Evolutionary conservation across 805 yeast species (phyloP).

Genomic region (Candida lessepsii): DNA sequence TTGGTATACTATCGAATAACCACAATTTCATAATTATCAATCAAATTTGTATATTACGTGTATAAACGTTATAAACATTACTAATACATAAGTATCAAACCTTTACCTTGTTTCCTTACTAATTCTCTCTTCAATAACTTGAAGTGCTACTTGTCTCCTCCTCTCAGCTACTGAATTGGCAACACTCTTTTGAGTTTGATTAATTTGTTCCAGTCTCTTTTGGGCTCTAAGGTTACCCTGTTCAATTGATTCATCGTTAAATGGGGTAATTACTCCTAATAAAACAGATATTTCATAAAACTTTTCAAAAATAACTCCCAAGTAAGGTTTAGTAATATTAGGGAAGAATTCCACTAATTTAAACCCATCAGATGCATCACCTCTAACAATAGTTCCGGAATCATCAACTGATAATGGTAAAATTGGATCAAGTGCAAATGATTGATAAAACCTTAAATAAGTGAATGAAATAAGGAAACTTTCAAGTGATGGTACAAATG

Average conservation of each 20-base stretch:
- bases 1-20: too few relatives aligned
- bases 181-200: conserved; percentile 38
- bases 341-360: conserved; percentile 86
- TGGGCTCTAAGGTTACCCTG: conserved; percentile 71
- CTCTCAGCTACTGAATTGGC: conserved; percentile 63
- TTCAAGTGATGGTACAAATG: conserved; percentile 53
- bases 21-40: too few relatives aligned
- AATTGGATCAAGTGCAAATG: conserved; percentile 52
- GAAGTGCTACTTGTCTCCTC: conserved; percentile 73
- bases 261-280: conserved; percentile 55
- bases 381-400: conserved; percentile 43
- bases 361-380: conserved; percentile 91
- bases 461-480: conserved; percentile 71
- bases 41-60: too few relatives aligned
- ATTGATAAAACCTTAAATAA: conserved; percentile 76
- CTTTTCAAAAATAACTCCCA: conserved; percentile 49
- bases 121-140: conserved; percentile 68
- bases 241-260: conserved; percentile 67
- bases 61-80: too few relatives aligned
- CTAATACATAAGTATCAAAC: too few relatives aligned
- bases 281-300: conserved; percentile 36
- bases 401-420: conserved; percentile 45
- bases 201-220: conserved; percentile 52
- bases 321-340: conserved; percentile 47
- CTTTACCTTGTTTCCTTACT: conserved; percentile 4